phyloP scores from a whole-genome alignment of 139 green algal species.

The Coccomyxa sp. region DNA sequence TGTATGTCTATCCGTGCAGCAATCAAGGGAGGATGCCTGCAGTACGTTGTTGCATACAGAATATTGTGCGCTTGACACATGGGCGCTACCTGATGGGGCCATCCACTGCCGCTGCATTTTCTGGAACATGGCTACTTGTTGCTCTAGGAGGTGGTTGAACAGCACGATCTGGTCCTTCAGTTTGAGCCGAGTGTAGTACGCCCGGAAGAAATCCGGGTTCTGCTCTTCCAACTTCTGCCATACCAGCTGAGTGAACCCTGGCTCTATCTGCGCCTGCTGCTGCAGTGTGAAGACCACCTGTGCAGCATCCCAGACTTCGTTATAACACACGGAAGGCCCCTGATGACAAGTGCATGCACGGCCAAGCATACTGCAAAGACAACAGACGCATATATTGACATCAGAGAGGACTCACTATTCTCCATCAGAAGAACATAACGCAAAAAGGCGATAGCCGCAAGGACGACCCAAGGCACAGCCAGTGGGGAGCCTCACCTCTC shows the following conservation, averaged over 20 bases:
- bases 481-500: neutral
- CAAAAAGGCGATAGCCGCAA: no score
- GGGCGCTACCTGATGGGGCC: neutral
- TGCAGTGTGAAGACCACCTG: conserved; percentile 78
- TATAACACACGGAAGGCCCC: neutral
- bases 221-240: conserved; percentile 94
- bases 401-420: no score
- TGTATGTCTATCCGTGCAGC: no score
- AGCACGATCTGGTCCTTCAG: conserved; percentile 88
- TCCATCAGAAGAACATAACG: no score
- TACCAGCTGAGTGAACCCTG: conserved; percentile 83
- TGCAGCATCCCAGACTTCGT: neutral
- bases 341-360: neutral
- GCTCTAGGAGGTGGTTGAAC: conserved; percentile 91
- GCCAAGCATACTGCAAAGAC: no score
- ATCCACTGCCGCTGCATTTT: neutral
- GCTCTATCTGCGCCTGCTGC: conserved; percentile 70
- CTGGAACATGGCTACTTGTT: conserved; percentile 61
- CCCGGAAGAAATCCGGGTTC: conserved; percentile 86
- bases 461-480: no score
- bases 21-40: no score
- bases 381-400: no score
- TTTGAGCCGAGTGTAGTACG: conserved; percentile 82
- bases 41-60: no score
- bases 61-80: no score